These are phyloP conservation scores for Ustilago vetiveriae DNA, from an alignment of 1,284 basidiomycete genomes.

Conservation along the genomic window DNA sequence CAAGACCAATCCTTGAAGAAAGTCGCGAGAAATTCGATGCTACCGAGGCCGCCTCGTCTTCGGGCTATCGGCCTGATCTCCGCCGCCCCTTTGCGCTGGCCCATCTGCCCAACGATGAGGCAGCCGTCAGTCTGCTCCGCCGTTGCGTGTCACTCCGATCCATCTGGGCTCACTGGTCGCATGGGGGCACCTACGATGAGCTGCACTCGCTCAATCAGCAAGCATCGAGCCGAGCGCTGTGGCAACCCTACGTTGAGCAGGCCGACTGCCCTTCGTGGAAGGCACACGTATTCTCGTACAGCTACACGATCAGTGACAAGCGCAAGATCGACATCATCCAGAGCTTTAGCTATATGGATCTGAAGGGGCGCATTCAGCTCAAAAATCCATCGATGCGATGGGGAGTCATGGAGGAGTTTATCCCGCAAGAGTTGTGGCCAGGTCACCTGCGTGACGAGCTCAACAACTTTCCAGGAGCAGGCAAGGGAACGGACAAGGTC, in stretches of 20 bases:
- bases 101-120: constrained; percentile 69
- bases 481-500: constrained; percentile 22
- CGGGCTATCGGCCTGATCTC: constrained; percentile 38
- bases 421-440: constrained; percentile 39
- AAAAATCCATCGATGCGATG: constrained; percentile 81
- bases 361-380: constrained; percentile 84
- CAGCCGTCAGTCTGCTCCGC: constrained; percentile 78
- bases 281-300: constrained; percentile 57
- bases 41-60: constrained; percentile 23
- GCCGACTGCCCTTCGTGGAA: constrained; percentile 53
- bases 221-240: constrained; percentile 13
- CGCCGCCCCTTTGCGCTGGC: constrained; percentile 54
- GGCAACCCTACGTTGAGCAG: constrained; percentile 26
- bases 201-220: constrained; percentile 55
- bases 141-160: constrained; percentile 87
- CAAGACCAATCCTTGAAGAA: constrained; percentile 31
- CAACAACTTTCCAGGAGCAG: constrained; percentile 38
- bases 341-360: constrained; percentile 84
- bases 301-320: constrained; percentile 51
- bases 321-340: constrained; percentile 73
- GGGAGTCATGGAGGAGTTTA: constrained; percentile 90
- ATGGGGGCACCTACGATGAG: constrained; percentile 54
- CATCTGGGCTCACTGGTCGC: constrained; percentile 67
- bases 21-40: constrained; percentile 21
- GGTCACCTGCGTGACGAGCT: constrained; percentile 31